Evolutionary conservation across 371 early-diverging fungal genomes (phyloP).

Genomic region (Umbelopsis sp.): DNA sequence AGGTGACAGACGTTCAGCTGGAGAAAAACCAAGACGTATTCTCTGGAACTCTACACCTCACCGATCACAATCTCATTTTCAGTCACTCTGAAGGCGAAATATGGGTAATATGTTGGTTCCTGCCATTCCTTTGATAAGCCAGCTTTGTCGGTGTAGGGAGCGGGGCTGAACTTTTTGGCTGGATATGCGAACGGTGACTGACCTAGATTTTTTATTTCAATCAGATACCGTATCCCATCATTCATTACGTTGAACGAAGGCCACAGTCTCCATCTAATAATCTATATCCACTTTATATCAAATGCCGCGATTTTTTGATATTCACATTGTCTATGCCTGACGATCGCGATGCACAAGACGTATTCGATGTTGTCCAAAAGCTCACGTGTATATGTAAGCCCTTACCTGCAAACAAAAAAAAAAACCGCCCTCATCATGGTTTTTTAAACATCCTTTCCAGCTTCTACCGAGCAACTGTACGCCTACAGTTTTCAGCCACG

Average conservation of each 20-base stretch:
- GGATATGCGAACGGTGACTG: background rate
- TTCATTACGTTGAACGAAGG: constrained; percentile 81
- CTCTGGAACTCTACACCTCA: constrained; percentile 77
- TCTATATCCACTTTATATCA: constrained; percentile 64
- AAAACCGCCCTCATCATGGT: background rate
- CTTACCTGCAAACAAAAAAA: background rate
- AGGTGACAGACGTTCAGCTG: constrained; percentile 70
- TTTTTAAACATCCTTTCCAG: constrained; percentile 31
- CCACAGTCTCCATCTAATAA: constrained; percentile 48
- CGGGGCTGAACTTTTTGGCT: constrained; percentile 1
- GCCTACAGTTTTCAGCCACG: constrained; percentile 78
- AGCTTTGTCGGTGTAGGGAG: background rate
- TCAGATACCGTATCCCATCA: constrained; percentile 85
- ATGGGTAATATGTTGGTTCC: constrained; percentile 54
- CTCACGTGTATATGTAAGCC: constrained; percentile 66
- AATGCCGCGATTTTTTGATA: constrained; percentile 82
- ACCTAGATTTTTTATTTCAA: constrained; percentile 17
- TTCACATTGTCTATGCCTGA: constrained; percentile 67
- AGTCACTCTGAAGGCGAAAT: constrained; percentile 63
- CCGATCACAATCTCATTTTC: constrained; percentile 82
- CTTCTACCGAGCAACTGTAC: constrained; percentile 75
- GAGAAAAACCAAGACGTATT: constrained; percentile 58
- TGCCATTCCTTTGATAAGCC: background rate
- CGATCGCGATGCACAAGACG: constrained; percentile 78
- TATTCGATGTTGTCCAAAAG: constrained; percentile 78